Evolutionary conservation across 495 filamentous ascomycete genomes (phyloP), one percentile per base, ranked within the genome.

Genomic region (Cercophora samala): DNA sequence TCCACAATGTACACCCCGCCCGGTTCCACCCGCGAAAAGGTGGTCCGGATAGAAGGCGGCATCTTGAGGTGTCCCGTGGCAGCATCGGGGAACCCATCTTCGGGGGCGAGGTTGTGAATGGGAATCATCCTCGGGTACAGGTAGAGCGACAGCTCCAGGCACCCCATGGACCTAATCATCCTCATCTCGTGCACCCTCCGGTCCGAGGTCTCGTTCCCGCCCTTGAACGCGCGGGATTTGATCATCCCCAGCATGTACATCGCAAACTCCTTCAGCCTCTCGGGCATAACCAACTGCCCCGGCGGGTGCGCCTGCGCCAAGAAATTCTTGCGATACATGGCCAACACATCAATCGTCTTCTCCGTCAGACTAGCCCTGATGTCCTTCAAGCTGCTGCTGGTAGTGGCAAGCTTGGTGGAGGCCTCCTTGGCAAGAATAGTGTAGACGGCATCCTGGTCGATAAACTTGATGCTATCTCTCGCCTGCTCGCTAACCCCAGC

Each of bases 1-100:
- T 99, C 95, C n/a, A 98, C 88, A 15, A 99, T 78, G 76, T 98
- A 99, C n/a, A 88, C 96, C 54, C 96, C 96, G 58, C 95, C 95
- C 66, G 96, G 92, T 79, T 98, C 94, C 66, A 97, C 88, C 51
- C 91, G 87, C 26, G 91, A 88, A 79, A 93, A 98, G 9, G 90
- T 92, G n/a, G 93, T 89, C n/a, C 95, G 90, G 53, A 81, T 84
- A 78, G 86, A 85, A 80, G 78, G 86, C 79, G 76, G 95, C 86
- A 97, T 86, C 69, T 88, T 85, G 46, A 99, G 82, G 73, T 98
- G 91, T 21, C 95, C 94, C 11, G 91, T 90, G 72, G 90, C 87
- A 24, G 83, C 71, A 69, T 96, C 91, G 26, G 94, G 86, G 80
- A 97, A 98, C 13, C 94, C 94, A 70, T 97, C 92, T 65, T 78